These are phyloP conservation scores for Cubamyces sp. DNA, from an alignment of 768 basidiomycete species.

Conservation along the genomic window DNA sequence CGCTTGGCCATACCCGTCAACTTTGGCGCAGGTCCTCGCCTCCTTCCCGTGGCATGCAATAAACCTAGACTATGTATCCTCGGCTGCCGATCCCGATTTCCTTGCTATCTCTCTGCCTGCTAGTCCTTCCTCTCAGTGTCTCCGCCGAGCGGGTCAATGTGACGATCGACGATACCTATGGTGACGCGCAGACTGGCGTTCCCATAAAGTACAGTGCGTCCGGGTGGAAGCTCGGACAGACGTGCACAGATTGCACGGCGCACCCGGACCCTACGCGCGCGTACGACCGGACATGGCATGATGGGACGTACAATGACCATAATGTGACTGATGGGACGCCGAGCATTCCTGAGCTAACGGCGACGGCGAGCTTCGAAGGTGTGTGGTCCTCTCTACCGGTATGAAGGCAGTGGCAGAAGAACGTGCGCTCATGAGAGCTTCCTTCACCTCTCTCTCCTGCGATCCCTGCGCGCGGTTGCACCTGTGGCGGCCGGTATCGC, in stretches of 20 bases:
- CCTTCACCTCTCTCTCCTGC: too few relatives aligned
- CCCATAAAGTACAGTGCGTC: conserved; percentile 8
- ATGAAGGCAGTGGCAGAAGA: too few relatives aligned
- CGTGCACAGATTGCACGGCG: conserved; percentile 16
- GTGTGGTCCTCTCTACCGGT: not conserved
- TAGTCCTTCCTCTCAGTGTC: not conserved
- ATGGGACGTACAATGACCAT: conserved; percentile 1
- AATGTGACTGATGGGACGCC: conserved; percentile 8
- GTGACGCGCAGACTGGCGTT: not conserved
- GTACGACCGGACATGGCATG: conserved; percentile 24
- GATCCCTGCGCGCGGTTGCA: too few relatives aligned
- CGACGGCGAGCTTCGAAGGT: conserved; percentile 42
- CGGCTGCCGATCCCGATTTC: not conserved
- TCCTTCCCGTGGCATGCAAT: not conserved
- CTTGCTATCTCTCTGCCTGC: not conserved
- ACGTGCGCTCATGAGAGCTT: too few relatives aligned
- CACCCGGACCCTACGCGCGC: conserved; percentile 3
- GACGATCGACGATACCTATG: conserved; percentile 13
- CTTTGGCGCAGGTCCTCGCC: not conserved
- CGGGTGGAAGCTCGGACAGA: conserved; percentile 13
- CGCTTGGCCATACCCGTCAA: too few relatives aligned
- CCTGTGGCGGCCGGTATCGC: too few relatives aligned
- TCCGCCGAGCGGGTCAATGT: conserved; percentile 1
- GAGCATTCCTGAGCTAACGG: conserved; percentile 23
- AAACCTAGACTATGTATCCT: not conserved